Evolutionary conservation across 2,329 filamentous ascomycete species (phyloP).

Genomic region (Oidium heveae): DNA sequence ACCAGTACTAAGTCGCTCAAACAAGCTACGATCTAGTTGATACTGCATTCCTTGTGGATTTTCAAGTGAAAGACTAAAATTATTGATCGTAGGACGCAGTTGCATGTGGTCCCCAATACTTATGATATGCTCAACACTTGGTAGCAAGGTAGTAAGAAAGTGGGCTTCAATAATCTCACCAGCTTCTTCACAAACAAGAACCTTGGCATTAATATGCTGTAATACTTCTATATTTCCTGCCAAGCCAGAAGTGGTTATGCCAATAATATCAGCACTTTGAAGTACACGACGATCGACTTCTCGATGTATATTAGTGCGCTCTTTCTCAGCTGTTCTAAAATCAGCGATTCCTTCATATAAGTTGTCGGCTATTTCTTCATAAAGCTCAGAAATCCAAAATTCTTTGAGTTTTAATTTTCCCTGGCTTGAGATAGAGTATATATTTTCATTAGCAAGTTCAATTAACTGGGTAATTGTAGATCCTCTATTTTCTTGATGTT

Average conservation of each 20-base stretch:
- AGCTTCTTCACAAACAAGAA: conserved; percentile 19
- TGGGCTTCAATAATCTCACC: conserved; percentile 20
- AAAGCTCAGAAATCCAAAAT: conserved; percentile 3
- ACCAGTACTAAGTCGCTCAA: conserved; percentile 8
- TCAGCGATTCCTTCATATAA: neutral
- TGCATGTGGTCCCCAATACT: conserved; percentile 21
- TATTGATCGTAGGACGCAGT: conserved; percentile 15
- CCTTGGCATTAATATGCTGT: conserved; percentile 4
- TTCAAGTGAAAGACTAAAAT: conserved; percentile 12
- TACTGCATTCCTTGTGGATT: conserved; percentile 4
- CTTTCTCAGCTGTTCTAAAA: neutral
- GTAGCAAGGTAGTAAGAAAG: conserved; percentile 16
- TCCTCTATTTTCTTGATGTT: neutral
- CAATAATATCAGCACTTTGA: conserved; percentile 19
- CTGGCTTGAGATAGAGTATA: conserved; percentile 1
- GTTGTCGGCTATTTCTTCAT: conserved; percentile 2
- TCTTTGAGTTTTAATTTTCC: conserved; percentile 4
- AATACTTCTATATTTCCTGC: conserved; percentile 18
- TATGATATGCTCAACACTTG: conserved; percentile 17
- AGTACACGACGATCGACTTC: conserved; percentile 5
- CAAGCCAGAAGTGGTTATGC: conserved; percentile 26
- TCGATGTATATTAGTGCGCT: neutral
- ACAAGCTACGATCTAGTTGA: conserved; percentile 10
- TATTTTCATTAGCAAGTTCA: neutral
- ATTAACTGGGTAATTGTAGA: neutral